Evolutionary conservation across 75 land plant genomes (phyloP).

Genomic region (Chamaecyparis obtusa): DNA sequence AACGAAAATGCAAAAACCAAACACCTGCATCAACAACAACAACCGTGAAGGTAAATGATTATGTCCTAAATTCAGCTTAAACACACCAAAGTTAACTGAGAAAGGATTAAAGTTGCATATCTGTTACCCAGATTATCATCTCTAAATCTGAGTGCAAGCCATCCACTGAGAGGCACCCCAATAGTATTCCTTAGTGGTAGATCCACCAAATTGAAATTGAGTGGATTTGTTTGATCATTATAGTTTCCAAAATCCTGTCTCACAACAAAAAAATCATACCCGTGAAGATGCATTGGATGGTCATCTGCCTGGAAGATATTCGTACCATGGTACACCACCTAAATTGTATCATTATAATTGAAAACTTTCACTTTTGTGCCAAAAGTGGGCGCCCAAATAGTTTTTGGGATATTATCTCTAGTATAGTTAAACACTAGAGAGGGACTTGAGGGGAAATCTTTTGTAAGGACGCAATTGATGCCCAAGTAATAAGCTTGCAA

Average conservation of each 20-base stretch:
- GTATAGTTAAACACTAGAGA: conserved; percentile 14
- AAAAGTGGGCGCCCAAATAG: background rate
- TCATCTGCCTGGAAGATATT: background rate
- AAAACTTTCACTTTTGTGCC: conserved; percentile 19
- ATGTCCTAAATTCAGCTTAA: too few relatives aligned
- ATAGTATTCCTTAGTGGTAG: conserved; percentile 35
- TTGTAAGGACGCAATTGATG: too few relatives aligned
- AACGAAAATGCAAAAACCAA: conserved; percentile 37
- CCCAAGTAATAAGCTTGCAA: background rate
- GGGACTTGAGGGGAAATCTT: background rate
- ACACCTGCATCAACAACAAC: background rate
- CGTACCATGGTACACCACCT: conserved; percentile 38
- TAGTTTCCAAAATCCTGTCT: conserved; percentile 32
- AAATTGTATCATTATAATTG: conserved; percentile 6
- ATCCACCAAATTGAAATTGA: conserved; percentile 28
- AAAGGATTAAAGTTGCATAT: too few relatives aligned
- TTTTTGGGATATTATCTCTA: background rate
- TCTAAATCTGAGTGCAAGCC: conserved; percentile 29
- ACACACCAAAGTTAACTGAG: too few relatives aligned
- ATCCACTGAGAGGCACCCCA: conserved; percentile 25
- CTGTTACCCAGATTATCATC: conserved; percentile 27
- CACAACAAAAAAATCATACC: conserved; percentile 25
- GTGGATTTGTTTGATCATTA: conserved; percentile 12
- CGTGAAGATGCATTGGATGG: conserved; percentile 43
- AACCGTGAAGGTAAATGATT: background rate